A percentile compares a stretch with the other conserved stretches of the same genome.
Conservation (phyloP, 2,329 filamentous ascomycete species). For the Orbilia oligospora region DNA sequence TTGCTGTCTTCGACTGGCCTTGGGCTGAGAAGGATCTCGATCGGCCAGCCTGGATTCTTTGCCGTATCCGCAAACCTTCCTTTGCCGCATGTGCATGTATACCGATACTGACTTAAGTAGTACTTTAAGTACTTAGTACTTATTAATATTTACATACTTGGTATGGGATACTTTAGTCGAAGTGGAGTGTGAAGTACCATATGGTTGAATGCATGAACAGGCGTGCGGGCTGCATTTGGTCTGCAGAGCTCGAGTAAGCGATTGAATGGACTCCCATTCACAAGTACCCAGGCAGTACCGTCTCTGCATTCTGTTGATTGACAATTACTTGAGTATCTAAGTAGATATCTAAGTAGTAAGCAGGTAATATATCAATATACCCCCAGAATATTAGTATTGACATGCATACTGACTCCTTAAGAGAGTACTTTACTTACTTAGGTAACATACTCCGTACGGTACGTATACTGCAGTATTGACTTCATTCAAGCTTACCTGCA, state of each 20-base stretch:
- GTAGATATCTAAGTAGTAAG: too few relatives aligned
- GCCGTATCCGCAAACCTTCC: constrained; percentile 45
- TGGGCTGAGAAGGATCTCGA: constrained; percentile 43
- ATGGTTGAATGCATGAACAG: constrained; percentile 29
- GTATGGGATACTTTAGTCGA: constrained; percentile 14
- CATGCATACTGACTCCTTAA: too few relatives aligned
- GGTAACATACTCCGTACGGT: background rate
- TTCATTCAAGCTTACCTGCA: constrained; percentile 23
- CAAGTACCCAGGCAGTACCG: background rate
- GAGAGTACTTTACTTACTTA: too few relatives aligned
- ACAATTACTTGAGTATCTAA: too few relatives aligned
- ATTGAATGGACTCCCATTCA: background rate
- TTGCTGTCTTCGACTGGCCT: constrained; percentile 34
- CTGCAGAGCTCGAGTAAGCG: constrained; percentile 46
- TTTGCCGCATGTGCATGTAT: constrained; percentile 26
- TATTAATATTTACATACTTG: constrained; percentile 1
- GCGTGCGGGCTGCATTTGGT: constrained; percentile 55
- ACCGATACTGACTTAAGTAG: background rate
- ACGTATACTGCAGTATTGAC: background rate
- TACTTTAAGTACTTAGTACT: too few relatives aligned
- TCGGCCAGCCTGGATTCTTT: constrained; percentile 53
- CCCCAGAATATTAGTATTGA: too few relatives aligned
- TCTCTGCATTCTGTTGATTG: constrained; percentile 39
- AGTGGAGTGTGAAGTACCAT: constrained; percentile 17
- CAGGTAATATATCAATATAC: too few relatives aligned